Percentiles rank a stretch among this genome's conserved stretches.
phyloP scores from a whole-genome alignment of 116 monocot genomes.

The Zostera marina region DNA sequence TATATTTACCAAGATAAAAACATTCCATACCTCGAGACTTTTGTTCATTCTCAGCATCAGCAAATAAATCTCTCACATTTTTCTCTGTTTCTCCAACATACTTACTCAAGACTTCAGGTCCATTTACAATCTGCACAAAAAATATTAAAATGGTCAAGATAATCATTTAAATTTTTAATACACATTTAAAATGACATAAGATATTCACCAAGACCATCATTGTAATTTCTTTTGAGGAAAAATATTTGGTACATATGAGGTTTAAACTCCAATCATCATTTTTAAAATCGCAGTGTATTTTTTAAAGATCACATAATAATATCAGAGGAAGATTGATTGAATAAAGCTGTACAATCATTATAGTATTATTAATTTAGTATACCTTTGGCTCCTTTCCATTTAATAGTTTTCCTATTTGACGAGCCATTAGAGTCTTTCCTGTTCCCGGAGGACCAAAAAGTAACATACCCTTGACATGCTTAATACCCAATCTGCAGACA shows the following conservation, averaged over 20 bases:
- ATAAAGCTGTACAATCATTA: not conserved
- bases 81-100: slow-evolving; percentile 99
- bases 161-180: not conserved
- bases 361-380: no score
- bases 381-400: slow-evolving; percentile 99
- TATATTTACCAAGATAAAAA: not conserved
- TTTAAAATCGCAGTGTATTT: not conserved
- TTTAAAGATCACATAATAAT: not conserved
- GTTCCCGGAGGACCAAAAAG: slow-evolving; percentile 98
- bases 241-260: no score
- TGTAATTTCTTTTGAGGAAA: no score
- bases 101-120: slow-evolving; percentile 98
- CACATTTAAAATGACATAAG: not conserved
- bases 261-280: no score
- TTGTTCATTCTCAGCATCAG: slow-evolving; percentile 98
- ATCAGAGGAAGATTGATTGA: not conserved
- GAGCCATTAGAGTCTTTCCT: slow-evolving; percentile 94
- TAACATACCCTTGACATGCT: slow-evolving; percentile 95
- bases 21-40: slow-evolving; percentile 41
- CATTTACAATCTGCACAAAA: slow-evolving; percentile 82
- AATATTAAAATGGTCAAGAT: not conserved
- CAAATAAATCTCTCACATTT: slow-evolving; percentile 99
- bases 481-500: slow-evolving; percentile 75
- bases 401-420: slow-evolving; percentile 90
- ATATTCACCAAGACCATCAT: no score